Conservation (phyloP, 768 basidiomycete species). For the Symmetrospora coprosmae region DNA sequence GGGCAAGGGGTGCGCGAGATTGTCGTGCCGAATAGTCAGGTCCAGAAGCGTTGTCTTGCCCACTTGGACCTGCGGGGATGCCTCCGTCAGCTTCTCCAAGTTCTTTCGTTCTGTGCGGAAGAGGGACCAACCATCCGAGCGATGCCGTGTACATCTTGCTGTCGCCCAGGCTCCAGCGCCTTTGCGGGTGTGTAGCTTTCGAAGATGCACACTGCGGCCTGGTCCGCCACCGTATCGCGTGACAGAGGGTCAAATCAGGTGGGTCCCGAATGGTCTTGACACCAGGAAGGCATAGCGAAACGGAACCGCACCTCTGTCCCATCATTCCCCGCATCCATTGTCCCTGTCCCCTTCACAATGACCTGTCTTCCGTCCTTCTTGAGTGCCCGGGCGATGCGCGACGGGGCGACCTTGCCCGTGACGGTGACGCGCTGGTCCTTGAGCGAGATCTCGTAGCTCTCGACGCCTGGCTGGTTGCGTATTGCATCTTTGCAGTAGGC, state of each 20-base stretch:
- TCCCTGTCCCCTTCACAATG: conserved; percentile 22
- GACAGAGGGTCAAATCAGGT: no score
- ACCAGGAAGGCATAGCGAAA: no score
- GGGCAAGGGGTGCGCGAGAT: neutral
- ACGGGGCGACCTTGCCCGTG: conserved; percentile 9
- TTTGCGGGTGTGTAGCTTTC: neutral
- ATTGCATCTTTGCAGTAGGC: neutral
- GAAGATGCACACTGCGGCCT: conserved; percentile 21
- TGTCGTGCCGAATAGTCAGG: conserved; percentile 20
- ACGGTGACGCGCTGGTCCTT: conserved; percentile 12
- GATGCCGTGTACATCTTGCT: conserved; percentile 14
- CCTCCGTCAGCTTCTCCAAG: no score
- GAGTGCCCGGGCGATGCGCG: conserved; percentile 8
- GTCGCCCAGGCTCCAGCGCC: neutral
- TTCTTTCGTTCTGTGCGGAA: no score
- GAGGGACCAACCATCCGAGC: conserved; percentile 1
- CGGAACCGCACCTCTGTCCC: neutral
- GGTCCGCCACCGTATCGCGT: neutral
- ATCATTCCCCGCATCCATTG: neutral
- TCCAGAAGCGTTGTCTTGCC: conserved; percentile 21
- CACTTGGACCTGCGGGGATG: conserved; percentile 8
- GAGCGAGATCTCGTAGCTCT: conserved; percentile 18
- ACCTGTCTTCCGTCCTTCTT: conserved; percentile 24
- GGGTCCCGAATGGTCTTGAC: no score
- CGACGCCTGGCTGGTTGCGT: neutral